Evolutionary conservation across 257 asterid genomes (phyloP).

Genomic region (Jacaranda copaia): DNA sequence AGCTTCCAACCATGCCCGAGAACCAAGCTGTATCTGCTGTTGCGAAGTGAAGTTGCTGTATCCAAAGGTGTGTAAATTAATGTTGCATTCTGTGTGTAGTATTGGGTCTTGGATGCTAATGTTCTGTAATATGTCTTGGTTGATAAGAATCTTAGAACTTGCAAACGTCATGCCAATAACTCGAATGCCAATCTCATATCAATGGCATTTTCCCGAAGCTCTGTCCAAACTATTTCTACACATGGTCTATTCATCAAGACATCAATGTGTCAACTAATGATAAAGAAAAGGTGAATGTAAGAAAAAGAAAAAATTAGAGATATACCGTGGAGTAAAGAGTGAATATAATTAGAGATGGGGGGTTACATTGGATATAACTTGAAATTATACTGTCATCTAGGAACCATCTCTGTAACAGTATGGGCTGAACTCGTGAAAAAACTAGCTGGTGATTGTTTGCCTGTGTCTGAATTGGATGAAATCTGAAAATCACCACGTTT

Average conservation of each 20-base stretch:
- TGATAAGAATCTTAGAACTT: background rate
- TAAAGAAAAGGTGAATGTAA: background rate
- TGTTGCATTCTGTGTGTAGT: background rate
- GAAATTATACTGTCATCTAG: constrained; percentile 56
- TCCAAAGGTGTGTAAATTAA: constrained; percentile 2
- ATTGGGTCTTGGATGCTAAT: constrained; percentile 20
- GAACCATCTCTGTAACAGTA: constrained; percentile 55
- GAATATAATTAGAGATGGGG: constrained; percentile 18
- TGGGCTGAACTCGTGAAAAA: constrained; percentile 40
- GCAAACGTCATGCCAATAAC: background rate
- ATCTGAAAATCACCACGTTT: constrained; percentile 38
- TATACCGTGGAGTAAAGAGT: constrained; percentile 31
- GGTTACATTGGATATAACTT: background rate
- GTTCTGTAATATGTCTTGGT: constrained; percentile 1
- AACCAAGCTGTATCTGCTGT: constrained; percentile 7
- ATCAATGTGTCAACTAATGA: background rate
- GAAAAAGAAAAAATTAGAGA: background rate
- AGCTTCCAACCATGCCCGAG: too few species aligned
- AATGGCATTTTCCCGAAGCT: background rate
- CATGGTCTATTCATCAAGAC: background rate
- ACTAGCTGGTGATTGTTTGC: constrained; percentile 39
- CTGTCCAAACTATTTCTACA: background rate
- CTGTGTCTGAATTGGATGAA: constrained; percentile 44
- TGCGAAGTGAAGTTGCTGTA: constrained; percentile 30
- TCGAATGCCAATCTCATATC: background rate